Evolutionary conservation across 2,329 filamentous ascomycete genomes (phyloP).

Genomic region (Arthrobotrys sinensis): DNA sequence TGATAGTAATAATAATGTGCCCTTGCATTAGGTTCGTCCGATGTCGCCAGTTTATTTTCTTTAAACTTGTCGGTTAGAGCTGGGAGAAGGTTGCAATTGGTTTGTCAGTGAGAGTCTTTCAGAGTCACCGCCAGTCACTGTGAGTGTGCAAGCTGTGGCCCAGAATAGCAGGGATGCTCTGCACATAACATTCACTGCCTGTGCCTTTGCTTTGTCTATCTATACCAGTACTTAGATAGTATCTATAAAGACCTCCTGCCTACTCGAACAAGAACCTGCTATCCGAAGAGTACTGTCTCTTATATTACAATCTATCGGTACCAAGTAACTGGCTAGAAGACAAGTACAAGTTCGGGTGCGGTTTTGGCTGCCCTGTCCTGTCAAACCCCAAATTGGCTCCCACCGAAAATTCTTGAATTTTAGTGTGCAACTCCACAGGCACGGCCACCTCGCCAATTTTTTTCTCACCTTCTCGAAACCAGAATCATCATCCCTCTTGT

Average conservation of each 20-base stretch:
- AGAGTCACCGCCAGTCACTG: conserved; percentile 47
- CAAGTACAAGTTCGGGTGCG: background rate
- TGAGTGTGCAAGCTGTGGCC: background rate
- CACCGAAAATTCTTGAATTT: conserved; percentile 52
- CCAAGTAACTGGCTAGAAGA: too few relatives aligned
- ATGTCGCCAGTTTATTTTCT: too few relatives aligned
- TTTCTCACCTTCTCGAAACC: conserved; percentile 32
- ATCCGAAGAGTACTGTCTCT: too few relatives aligned
- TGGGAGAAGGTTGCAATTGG: background rate
- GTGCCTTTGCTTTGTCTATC: too few relatives aligned
- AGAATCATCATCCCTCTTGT: conserved; percentile 18
- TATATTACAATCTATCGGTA: too few relatives aligned
- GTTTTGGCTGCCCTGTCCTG: conserved; percentile 29
- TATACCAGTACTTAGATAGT: too few relatives aligned
- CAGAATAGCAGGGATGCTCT: background rate
- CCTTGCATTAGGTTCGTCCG: conserved; percentile 28
- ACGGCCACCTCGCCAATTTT: conserved; percentile 53
- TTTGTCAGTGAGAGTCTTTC: background rate
- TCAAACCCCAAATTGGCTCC: conserved; percentile 35
- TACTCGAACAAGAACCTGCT: too few relatives aligned
- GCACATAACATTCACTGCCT: too few relatives aligned
- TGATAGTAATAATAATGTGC: background rate
- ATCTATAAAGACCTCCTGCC: too few relatives aligned
- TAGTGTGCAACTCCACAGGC: conserved; percentile 2
- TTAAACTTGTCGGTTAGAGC: conserved; percentile 19